Conservation (phyloP, 768 basidiomycete species). For the Trametes villosa region DNA sequence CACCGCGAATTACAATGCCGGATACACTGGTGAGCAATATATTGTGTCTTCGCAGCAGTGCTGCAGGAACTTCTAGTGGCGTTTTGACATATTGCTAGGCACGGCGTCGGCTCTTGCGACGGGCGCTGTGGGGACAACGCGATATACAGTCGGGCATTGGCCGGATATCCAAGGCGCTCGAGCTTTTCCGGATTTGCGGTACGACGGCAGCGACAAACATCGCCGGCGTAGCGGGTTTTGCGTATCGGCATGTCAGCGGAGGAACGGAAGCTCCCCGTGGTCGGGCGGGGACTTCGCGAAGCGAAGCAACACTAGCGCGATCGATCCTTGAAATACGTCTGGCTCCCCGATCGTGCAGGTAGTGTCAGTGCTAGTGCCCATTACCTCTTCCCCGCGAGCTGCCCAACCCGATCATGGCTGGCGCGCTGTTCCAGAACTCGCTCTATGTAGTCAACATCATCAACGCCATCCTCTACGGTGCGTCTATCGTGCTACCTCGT, state of each 20-base stretch:
- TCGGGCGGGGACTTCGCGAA: not conserved
- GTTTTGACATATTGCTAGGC: too few relatives aligned
- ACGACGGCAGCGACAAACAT: too few relatives aligned
- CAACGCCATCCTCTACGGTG: constrained; percentile 35
- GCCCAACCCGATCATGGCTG: not conserved
- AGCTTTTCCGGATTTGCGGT: too few relatives aligned
- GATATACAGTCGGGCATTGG: too few relatives aligned
- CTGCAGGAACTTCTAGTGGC: too few relatives aligned
- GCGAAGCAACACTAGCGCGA: not conserved
- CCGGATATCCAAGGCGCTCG: too few relatives aligned
- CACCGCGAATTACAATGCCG: too few relatives aligned
- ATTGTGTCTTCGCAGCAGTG: too few relatives aligned
- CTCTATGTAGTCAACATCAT: constrained; percentile 34
- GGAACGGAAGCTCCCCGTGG: not conserved
- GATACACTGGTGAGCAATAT: too few relatives aligned
- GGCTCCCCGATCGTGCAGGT: not conserved
- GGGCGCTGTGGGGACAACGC: too few relatives aligned
- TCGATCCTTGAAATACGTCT: not conserved
- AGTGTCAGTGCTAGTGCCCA: not conserved
- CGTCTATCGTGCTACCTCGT: constrained; percentile 1
- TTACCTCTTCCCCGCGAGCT: not conserved
- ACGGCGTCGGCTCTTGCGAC: too few relatives aligned
- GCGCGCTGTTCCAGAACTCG: constrained; percentile 20
- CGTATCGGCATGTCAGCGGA: not conserved
- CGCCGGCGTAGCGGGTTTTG: too few relatives aligned